These are phyloP conservation scores for Eimeria sp. DNA, from an alignment of 169 alveolate species.

Conservation along the genomic window DNA sequence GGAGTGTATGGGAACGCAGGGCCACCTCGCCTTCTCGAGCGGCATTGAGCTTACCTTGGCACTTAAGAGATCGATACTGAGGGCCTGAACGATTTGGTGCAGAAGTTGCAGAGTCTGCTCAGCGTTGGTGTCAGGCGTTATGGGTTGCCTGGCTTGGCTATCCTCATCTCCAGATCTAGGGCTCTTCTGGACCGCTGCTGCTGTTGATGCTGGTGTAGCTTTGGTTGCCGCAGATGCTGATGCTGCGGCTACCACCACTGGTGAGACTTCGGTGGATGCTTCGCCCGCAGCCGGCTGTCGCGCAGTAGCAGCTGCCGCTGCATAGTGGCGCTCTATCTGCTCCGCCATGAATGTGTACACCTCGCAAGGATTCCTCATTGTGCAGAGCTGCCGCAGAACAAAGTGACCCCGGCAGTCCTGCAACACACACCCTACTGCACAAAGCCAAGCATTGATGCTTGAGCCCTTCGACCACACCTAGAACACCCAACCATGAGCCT, in stretches of 20 bases:
- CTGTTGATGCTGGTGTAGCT: background rate
- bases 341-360: conserved; percentile 32
- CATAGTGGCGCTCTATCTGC: conserved; percentile 28
- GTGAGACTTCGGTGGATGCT: background rate
- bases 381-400: conserved; percentile 67
- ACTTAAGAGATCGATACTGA: conserved; percentile 55
- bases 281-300: background rate
- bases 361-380: conserved; percentile 76
- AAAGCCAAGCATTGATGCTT: too few species aligned
- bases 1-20: background rate
- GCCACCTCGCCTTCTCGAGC: background rate
- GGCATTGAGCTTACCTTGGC: conserved; percentile 60
- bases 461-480: background rate
- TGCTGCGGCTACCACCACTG: background rate
- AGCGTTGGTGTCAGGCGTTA: background rate
- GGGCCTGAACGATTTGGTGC: conserved; percentile 70
- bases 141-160: background rate
- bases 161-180: background rate
- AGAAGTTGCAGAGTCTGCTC: conserved; percentile 48
- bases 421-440: background rate
- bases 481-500: background rate
- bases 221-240: background rate
- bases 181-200: background rate
- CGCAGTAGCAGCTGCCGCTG: background rate
- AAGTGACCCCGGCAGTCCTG: conserved; percentile 69